These are phyloP conservation scores for Arthrinium phaeospermum DNA, from an alignment of 2,329 filamentous ascomycete species.

Conservation along the genomic window DNA sequence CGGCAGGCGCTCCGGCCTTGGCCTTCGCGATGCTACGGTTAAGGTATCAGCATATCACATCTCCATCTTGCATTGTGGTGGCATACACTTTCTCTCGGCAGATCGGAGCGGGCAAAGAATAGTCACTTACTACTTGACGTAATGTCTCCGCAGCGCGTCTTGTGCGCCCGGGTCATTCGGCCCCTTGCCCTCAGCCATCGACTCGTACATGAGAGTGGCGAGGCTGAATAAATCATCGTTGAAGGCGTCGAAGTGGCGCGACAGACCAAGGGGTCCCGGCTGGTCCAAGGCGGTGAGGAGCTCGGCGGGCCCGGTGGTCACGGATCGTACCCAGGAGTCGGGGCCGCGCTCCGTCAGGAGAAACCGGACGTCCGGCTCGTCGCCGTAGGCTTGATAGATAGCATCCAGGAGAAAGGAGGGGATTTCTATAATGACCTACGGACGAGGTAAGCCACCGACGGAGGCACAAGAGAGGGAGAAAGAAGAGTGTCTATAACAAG, in stretches of 20 bases:
- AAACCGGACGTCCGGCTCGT: background rate
- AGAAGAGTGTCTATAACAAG: background rate
- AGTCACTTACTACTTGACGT: conserved; percentile 4
- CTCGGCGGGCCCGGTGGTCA: background rate
- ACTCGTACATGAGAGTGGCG: background rate
- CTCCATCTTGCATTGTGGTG: background rate
- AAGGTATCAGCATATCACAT: background rate
- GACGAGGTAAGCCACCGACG: too few species aligned
- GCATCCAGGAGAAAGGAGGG: background rate
- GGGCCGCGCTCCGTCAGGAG: conserved; percentile 11
- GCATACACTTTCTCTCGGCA: background rate
- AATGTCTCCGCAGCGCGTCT: background rate
- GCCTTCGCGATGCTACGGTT: background rate
- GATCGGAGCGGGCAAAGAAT: background rate
- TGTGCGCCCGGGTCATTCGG: conserved; percentile 1
- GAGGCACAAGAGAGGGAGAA: background rate
- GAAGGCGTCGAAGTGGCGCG: conserved; percentile 4
- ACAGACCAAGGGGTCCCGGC: background rate
- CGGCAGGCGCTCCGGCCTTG: background rate
- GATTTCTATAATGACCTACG: background rate
- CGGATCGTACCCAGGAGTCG: conserved; percentile 7
- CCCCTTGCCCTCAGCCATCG: background rate
- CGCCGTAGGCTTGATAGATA: background rate
- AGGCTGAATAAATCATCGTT: background rate
- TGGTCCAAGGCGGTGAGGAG: background rate